Conservation (phyloP, 106 monocot species). For the Narthecium ossifragum region DNA sequence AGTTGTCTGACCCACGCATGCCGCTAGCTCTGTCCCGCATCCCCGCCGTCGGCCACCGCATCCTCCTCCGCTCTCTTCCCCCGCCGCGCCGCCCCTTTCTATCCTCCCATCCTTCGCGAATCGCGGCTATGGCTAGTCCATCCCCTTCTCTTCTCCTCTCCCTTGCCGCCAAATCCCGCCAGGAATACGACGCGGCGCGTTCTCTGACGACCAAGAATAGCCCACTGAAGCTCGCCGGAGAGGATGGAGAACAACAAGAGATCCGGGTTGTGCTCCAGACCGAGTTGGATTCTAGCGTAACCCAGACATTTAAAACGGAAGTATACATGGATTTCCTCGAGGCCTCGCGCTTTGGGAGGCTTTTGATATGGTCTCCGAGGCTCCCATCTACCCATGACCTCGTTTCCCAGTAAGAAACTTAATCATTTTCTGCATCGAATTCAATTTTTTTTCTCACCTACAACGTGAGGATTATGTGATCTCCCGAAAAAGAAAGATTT, state of each 20-base stretch:
- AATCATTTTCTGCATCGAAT: background rate
- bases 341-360: conserved; percentile 35
- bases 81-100: background rate
- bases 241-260: conserved; percentile 16
- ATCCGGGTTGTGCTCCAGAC: conserved; percentile 22
- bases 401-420: conserved; percentile 43
- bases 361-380: conserved; percentile 61
- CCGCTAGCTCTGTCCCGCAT: background rate
- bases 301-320: conserved; percentile 14
- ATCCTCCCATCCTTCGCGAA: background rate
- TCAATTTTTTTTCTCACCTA: background rate
- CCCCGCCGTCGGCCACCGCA: background rate
- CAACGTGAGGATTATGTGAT: too few relatives aligned
- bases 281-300: conserved; percentile 14
- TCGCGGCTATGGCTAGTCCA: conserved; percentile 1
- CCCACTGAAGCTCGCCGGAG: conserved; percentile 20
- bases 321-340: conserved; percentile 40
- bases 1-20: background rate
- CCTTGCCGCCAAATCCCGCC: conserved; percentile 30
- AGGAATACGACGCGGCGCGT: conserved; percentile 29
- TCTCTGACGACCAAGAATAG: conserved; percentile 22
- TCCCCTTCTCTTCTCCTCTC: conserved; percentile 17
- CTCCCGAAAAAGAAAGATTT: too few relatives aligned
- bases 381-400: conserved; percentile 68
- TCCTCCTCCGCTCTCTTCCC: background rate